Percentiles rank a stretch among this genome's conserved stretches.
Evolutionary conservation across 306 rosid species (phyloP).

Genomic region (Cajanus cajan): DNA sequence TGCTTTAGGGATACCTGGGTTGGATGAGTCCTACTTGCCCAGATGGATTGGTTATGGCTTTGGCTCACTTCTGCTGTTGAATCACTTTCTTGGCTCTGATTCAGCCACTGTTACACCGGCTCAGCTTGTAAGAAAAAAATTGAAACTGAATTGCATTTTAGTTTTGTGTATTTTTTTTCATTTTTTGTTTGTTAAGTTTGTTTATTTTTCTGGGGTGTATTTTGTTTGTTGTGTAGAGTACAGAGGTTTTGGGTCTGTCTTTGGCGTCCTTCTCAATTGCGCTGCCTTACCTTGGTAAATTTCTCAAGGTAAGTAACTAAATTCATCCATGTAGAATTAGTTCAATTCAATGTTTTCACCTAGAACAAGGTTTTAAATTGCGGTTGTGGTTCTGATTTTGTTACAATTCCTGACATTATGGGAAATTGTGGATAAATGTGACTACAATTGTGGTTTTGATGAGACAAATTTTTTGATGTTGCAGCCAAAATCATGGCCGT

Average conservation of each 20-base stretch:
- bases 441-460: no score
- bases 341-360: not conserved
- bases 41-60: slow-evolving; percentile 96
- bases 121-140: slow-evolving; percentile 52
- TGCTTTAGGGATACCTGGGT: slow-evolving; percentile 80
- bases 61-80: slow-evolving; percentile 75
- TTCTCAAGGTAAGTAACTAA: slow-evolving; percentile 65
- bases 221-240: slow-evolving; percentile 45
- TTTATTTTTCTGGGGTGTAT: not conserved
- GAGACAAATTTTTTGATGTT: no score
- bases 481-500: no score
- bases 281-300: slow-evolving; percentile 79
- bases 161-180: not conserved
- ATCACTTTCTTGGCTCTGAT: slow-evolving; percentile 68
- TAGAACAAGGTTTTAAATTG: no score
- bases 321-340: not conserved
- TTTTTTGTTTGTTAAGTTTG: not conserved
- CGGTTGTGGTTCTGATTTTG: no score
- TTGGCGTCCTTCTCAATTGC: slow-evolving; percentile 75
- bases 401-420: no score
- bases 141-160: not conserved
- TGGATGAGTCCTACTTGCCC: slow-evolving; percentile 92
- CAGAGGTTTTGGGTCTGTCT: slow-evolving; percentile 79
- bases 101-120: slow-evolving; percentile 52
- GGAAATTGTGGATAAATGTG: no score